Conservation (phyloP, 768 basidiomycete species). For the Kwoniella bestiolae region DNA sequence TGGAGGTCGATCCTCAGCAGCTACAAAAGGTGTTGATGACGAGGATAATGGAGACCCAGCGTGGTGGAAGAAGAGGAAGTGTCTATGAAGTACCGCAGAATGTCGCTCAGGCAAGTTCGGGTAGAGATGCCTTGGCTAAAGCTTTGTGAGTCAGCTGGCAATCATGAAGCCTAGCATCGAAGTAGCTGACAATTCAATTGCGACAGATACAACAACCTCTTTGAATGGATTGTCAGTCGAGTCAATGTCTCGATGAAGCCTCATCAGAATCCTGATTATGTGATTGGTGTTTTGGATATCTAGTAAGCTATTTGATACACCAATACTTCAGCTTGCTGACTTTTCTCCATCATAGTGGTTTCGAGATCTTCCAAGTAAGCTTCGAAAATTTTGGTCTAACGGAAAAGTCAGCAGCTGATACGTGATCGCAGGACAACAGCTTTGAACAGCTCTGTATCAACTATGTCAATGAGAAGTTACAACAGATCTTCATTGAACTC, state of each 20-base stretch:
- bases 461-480: conserved; percentile 99
- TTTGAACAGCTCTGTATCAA: conserved; percentile 91
- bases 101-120: conserved; percentile 83
- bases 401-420: conserved; percentile 3
- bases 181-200: neutral
- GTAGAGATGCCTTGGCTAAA: conserved; percentile 89
- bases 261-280: conserved; percentile 69
- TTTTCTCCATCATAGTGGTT: conserved; percentile 63
- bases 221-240: conserved; percentile 98
- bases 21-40: conserved; percentile 87
- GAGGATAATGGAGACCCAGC: conserved; percentile 86
- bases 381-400: conserved; percentile 58
- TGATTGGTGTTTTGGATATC: conserved; percentile 97
- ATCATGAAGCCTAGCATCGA: neutral
- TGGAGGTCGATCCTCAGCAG: conserved; percentile 78
- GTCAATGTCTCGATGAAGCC: conserved; percentile 97
- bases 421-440: conserved; percentile 48
- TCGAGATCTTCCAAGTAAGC: conserved; percentile 80
- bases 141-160: conserved; percentile 64
- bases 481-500: conserved; percentile 98
- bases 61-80: conserved; percentile 81
- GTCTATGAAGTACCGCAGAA: conserved; percentile 95
- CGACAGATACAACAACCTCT: conserved; percentile 82
- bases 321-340: neutral
- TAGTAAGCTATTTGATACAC: conserved; percentile 61